phyloP scores from a whole-genome alignment of 1,284 basidiomycete genomes.

The Microbotryomycetes sp. region DNA sequence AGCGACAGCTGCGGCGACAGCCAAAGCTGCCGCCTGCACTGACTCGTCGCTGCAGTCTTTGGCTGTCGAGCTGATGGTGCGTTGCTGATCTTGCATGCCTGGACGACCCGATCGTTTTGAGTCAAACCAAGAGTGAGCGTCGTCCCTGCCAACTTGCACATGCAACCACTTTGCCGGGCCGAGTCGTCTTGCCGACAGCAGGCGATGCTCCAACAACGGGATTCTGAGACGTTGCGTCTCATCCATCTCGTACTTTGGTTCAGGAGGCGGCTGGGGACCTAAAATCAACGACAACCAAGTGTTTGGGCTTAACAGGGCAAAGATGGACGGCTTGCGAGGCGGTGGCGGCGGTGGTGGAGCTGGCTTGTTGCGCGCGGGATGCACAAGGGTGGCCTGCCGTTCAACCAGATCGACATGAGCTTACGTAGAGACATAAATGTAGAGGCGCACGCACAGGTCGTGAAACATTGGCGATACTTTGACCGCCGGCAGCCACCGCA shows the following conservation, averaged over 20 bases:
- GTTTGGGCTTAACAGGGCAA: background rate
- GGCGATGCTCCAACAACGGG: background rate
- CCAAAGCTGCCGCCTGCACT: background rate
- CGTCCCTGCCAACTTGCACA: background rate
- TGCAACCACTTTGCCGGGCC: background rate
- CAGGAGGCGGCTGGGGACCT: background rate
- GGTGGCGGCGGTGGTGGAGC: conserved; percentile 8
- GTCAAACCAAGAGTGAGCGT: background rate
- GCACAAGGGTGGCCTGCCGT: conserved; percentile 7
- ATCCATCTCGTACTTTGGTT: background rate
- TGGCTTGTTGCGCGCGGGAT: background rate
- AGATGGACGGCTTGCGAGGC: conserved; percentile 5
- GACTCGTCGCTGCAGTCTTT: conserved; percentile 3
- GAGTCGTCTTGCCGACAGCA: background rate
- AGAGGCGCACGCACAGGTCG: conserved; percentile 11
- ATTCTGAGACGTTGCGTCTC: background rate
- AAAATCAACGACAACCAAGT: conserved; percentile 2
- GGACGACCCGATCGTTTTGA: background rate
- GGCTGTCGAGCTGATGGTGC: background rate
- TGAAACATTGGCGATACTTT: conserved; percentile 2
- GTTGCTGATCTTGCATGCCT: background rate
- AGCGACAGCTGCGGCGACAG: background rate
- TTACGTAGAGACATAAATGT: background rate
- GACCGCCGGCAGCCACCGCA: conserved; percentile 9
- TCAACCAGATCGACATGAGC: conserved; percentile 4